phyloP scores from a whole-genome alignment of 192 early-diverging fungal species.

The Entomortierella beljakovae region DNA sequence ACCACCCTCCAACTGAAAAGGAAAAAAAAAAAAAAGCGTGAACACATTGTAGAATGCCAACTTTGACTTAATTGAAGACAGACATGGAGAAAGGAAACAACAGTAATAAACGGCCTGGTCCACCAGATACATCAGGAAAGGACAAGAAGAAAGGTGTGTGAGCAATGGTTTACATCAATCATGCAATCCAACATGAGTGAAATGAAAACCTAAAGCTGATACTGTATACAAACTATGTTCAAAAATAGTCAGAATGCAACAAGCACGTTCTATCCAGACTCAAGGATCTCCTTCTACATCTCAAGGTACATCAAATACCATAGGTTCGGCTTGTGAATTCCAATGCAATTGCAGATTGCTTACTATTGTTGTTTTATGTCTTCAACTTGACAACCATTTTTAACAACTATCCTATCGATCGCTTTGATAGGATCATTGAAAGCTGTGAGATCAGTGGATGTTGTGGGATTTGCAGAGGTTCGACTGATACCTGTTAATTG shows the following conservation, averaged over 20 bases:
- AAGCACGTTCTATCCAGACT: conserved; percentile 43
- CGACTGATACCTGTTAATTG: background rate
- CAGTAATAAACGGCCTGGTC: conserved; percentile 35
- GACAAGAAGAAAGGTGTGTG: conserved; percentile 46
- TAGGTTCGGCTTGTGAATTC: too few relatives aligned
- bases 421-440: conserved; percentile 20
- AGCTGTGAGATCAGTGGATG: conserved; percentile 57
- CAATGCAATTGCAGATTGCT: background rate
- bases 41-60: background rate
- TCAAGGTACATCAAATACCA: background rate
- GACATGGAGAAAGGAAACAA: background rate
- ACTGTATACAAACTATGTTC: background rate
- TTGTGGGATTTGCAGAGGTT: conserved; percentile 71
- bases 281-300: conserved; percentile 13
- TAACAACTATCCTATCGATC: background rate
- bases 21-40: background rate
- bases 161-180: background rate
- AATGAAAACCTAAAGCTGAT: background rate
- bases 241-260: conserved; percentile 37
- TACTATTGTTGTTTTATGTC: background rate
- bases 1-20: background rate
- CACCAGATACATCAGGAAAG: conserved; percentile 24
- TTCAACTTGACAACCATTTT: background rate
- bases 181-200: background rate
- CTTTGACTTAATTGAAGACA: background rate